Evolutionary conservation across 2,329 filamentous ascomycete genomes (phyloP), one percentile per base, ranked within the genome.

Genomic region (Scytalidium sp.): DNA sequence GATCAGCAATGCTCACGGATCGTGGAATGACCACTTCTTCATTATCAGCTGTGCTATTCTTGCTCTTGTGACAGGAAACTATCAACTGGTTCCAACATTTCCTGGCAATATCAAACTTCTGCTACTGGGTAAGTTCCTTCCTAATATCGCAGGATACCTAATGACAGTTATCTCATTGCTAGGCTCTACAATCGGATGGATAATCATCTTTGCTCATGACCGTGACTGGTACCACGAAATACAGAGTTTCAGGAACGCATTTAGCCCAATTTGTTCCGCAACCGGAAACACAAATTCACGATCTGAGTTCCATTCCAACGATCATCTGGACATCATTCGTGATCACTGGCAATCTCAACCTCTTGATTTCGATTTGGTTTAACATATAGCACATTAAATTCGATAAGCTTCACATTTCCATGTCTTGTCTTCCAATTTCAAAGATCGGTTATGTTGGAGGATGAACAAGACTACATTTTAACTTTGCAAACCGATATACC

Each of bases 231-330:
- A 10, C 13, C 17, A 36, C 15, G 32, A 36, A 36, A 15, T 36
- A 36, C 4, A 10, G 17, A 15, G 6, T n/a, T 15, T 36, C 32
- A 36, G 17, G 17, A 36, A 10, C 13, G 32, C 15, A 36, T 23
- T 19, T 45, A 23, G n/a, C 8, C 15, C 19, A 9, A 17, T 27
- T 45, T 25, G 19, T 40, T 43, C 3, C 22, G 13, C 17, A 3
- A 39, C 10, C n/a, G 15, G 41, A 17, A 27, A 4, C 17, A 29
- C 25, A 52, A 47, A 41, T 50, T 47, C 32, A 50, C 44, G 15
- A 45, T 50, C 41, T 50, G 43, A 4, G 43, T 44, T 9, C 50
- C 43, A 41, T 27, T 19, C 7, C 43, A 50, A 25, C 17, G 44
- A 5, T 44, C 22, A 32, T n/a, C 41, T 50, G n/a, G 29, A 23